phyloP scores from a whole-genome alignment of 2,329 filamentous ascomycete genomes.

The Calonectria pteridis region DNA sequence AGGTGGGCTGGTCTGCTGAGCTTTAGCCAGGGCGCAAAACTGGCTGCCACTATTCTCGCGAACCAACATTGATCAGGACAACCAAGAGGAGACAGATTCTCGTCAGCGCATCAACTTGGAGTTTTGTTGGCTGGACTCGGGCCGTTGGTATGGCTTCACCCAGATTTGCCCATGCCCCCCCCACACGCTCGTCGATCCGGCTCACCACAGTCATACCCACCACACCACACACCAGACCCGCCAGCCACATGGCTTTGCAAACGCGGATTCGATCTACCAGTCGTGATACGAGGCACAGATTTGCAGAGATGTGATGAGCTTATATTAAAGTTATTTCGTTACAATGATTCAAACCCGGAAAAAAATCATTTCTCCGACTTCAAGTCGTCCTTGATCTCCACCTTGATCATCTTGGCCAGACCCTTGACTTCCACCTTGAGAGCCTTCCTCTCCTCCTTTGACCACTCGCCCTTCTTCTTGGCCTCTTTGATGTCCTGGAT shows the following conservation, averaged over 20 bases:
- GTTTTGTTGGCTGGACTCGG: neutral
- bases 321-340: neutral
- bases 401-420: neutral
- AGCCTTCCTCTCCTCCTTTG: neutral
- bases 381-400: neutral
- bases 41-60: neutral
- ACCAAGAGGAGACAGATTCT: neutral
- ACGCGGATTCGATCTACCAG: too few species aligned
- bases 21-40: neutral
- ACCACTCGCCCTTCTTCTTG: neutral
- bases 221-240: too few species aligned
- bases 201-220: neutral
- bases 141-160: neutral
- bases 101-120: neutral
- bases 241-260: too few species aligned
- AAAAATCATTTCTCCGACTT: neutral
- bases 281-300: neutral
- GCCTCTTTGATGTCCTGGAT: neutral
- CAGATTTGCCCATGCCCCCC: neutral
- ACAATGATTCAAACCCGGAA: neutral
- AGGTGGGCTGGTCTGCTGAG: neutral
- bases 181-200: neutral
- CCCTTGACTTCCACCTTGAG: neutral
- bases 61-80: neutral
- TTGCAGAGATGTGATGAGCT: neutral